Percentiles rank a stretch among this genome's conserved stretches.
Evolutionary conservation across 2,329 filamentous ascomycete species (phyloP).

Genomic region (Scedosporium aurantiacum): DNA sequence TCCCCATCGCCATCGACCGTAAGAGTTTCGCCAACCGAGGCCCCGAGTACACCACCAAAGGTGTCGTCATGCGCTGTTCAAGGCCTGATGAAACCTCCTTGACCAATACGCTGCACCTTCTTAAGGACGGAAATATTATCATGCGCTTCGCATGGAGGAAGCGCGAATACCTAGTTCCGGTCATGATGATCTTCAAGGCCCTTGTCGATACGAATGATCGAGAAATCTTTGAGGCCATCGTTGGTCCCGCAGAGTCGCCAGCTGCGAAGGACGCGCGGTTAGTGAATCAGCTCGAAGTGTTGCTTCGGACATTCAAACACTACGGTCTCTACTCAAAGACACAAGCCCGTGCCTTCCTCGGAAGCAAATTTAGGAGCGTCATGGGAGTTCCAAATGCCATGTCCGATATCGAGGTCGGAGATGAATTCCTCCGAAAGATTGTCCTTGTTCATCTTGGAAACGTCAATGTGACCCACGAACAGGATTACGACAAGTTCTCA

Average conservation of each 20-base stretch:
- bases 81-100: constrained; percentile 97
- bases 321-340: constrained; percentile 75
- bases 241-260: constrained; percentile 66
- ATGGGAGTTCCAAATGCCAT: constrained; percentile 74
- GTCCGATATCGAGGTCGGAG: constrained; percentile 79
- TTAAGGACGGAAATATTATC: constrained; percentile 90
- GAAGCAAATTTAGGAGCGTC: constrained; percentile 82
- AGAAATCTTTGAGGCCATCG: constrained; percentile 89
- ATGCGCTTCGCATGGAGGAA: constrained; percentile 98
- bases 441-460: constrained; percentile 88
- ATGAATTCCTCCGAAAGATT: constrained; percentile 80
- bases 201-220: constrained; percentile 91
- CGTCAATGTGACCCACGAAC: constrained; percentile 67
- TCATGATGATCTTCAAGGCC: constrained; percentile 94
- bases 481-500: constrained; percentile 87
- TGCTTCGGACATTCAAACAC: constrained; percentile 85
- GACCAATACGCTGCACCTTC: constrained; percentile 92
- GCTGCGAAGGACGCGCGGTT: constrained; percentile 82
- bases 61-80: constrained; percentile 84
- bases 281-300: constrained; percentile 83
- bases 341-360: constrained; percentile 76
- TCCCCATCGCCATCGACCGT: constrained; percentile 86
- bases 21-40: constrained; percentile 84
- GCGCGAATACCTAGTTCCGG: constrained; percentile 89
- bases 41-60: constrained; percentile 74